Base-by-base conservation (phyloP, 2,329 filamentous ascomycete genomes). In the Graphiopsis chlorocephala region DNA sequence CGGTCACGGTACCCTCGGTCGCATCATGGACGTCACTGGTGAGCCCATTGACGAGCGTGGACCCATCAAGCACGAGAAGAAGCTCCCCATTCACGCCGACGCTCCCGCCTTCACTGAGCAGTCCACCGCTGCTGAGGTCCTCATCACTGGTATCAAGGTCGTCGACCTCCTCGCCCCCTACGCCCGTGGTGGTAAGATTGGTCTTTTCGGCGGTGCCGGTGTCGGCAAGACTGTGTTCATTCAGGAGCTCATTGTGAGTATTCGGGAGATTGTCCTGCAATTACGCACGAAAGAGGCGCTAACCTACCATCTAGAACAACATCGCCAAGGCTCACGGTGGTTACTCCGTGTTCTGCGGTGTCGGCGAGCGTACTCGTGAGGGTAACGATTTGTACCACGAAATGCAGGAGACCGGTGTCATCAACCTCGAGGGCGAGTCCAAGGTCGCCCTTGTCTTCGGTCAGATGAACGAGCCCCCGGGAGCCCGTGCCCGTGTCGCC, bases 181-280 rank as follows among this genome's bases (percentile, higher is more conserved):
- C 84, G 95, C 95, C 81, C 95, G 95, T 96, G 95, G 95, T 92
- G 95, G 95, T 89, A 99, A 99, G 91, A 99, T 99, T 88, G 95
- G 95, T 92, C 93, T 99, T 75, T 99, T 99, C 86, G 95, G 95
- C 85, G 95, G 95, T 94, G 95, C 95, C 77, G 95, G 95, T 96
- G 95, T 99, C 87, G 95, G 95, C 84, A 99, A 99, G 91, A 99
- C 95, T 81, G 95, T 99, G 81, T 99, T 98, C 88, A 99, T 99
- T 83, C 95, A 99, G 88, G 95, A 99, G 86, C 86, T 99, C 80
- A 99, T 99, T 86, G 87, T 89, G 83, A 77, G 86, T 78, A 26
- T 20, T 33, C 15, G 20, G 28, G n/a, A 12, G n/a, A 12, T 15
- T 29, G 8, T 15, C 23, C 48, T 26, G 20, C 42, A 28, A 28